Base-by-base conservation (phyloP, 2,329 filamentous ascomycete species). In the Xylaria sp. region DNA sequence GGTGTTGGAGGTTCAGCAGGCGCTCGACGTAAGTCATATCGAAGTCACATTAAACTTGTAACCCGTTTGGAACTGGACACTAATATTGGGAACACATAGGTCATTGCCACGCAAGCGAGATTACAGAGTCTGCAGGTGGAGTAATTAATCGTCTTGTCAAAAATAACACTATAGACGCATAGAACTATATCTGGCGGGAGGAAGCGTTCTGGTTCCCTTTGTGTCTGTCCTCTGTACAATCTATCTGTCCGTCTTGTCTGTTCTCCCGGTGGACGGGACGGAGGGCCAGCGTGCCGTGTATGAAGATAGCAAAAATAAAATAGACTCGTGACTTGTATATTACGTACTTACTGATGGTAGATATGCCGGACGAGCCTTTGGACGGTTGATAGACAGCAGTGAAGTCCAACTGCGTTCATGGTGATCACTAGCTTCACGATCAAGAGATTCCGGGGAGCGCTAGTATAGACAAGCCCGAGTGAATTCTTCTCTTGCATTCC, bases 1-100 rank as follows among this genome's bases (percentile, higher is more conserved):
- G 83, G 93, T 97, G 72, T 84, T 99, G 76, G 96, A 99, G 83
- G 96, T 98, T 72, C 91, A 93, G 82, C 96, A 99, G 83, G 96
- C 96, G 76, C 86, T 99, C 76, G 96, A 99, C 81, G 96, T 97
- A 60, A 72, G 73, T 52, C n/a, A 18, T n/a, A 13, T 39, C 57
- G 25, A 18, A 20, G 41, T 46, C 56, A 39, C 13, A 9, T 43
- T 5, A 41, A n/a, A 41, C 18, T 36, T 13, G n/a, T 18, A 25
- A 25, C 25, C 13, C 5, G 20, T 4, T 2, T 1, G 13, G 30
- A 23, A 53, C 23, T 25, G 2, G 12, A 3, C 36, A 67, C 67
- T 75, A 70, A 75, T 52, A 20, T 30, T 1, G 2, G n/a, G 9
- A 50, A 57, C 18, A 34, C 3, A 23, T 23, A 77, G 75, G 75